Conservation (phyloP, 495 filamentous ascomycete genomes). For the Aspergillus hancockii region DNA sequence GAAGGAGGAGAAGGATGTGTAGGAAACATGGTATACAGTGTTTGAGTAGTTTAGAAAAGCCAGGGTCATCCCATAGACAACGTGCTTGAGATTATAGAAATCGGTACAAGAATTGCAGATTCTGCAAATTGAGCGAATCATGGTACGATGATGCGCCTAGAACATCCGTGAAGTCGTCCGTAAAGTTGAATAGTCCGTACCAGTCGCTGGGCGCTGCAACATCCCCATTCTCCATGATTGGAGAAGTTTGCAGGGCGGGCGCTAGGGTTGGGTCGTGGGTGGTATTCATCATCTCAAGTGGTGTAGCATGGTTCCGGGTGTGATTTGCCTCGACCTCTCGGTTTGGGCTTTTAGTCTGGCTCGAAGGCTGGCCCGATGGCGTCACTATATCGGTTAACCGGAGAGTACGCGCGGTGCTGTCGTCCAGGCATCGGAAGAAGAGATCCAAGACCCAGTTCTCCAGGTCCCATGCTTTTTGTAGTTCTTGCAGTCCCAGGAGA, state of each 20-base stretch:
- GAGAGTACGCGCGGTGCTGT: constrained; percentile 43
- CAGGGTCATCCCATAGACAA: constrained; percentile 28
- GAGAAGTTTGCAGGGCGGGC: background rate
- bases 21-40: constrained; percentile 7
- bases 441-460: constrained; percentile 50
- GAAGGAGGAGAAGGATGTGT: constrained; percentile 10
- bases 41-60: constrained; percentile 12
- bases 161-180: constrained; percentile 38
- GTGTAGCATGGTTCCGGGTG: background rate
- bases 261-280: background rate
- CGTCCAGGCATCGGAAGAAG: constrained; percentile 48
- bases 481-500: constrained; percentile 45
- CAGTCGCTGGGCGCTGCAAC: constrained; percentile 28
- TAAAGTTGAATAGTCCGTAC: constrained; percentile 40
- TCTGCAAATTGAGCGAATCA: constrained; percentile 40
- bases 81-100: constrained; percentile 27
- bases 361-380: constrained; percentile 2
- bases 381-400: constrained; percentile 25
- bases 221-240: constrained; percentile 3
- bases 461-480: constrained; percentile 51
- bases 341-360: background rate
- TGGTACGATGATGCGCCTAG: constrained; percentile 31
- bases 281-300: background rate
- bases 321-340: background rate
- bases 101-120: constrained; percentile 42